Evolutionary conservation across 2,329 filamentous ascomycete genomes (phyloP).

Genomic region (Westerdykella ornata): DNA sequence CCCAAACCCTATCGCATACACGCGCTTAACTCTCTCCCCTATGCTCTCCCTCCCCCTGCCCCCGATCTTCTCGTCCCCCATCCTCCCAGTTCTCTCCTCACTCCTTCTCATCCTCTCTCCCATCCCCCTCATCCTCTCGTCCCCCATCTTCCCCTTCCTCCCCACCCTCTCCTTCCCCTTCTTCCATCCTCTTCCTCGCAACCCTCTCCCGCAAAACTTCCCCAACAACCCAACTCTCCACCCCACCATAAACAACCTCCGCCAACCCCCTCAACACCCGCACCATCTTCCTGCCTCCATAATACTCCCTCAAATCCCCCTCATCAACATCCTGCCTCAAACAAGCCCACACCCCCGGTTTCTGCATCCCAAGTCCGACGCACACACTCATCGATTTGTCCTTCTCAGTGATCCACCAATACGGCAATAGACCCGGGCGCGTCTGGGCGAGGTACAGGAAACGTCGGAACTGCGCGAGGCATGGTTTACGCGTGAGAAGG

Average conservation of each 20-base stretch:
- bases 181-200: conserved; percentile 10
- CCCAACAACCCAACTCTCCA: conserved; percentile 7
- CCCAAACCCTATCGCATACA: too few species aligned
- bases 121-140: too few species aligned
- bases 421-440: conserved; percentile 12
- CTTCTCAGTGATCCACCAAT: conserved; percentile 20
- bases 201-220: conserved; percentile 11
- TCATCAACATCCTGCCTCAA: conserved; percentile 11
- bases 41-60: too few species aligned
- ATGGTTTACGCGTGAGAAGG: conserved; percentile 12
- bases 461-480: conserved; percentile 13
- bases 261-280: conserved; percentile 25
- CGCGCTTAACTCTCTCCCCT: too few species aligned
- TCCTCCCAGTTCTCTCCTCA: too few species aligned
- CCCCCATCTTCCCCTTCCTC: too few species aligned
- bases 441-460: conserved; percentile 12
- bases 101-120: too few species aligned
- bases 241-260: conserved; percentile 12
- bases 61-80: too few species aligned
- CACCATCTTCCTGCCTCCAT: conserved; percentile 15
- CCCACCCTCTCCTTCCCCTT: too few species aligned
- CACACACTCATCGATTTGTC: conserved; percentile 8
- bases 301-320: conserved; percentile 16
- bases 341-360: conserved; percentile 10
- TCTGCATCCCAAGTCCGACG: conserved; percentile 11